Evolutionary conservation across 345 rosid genomes (phyloP), one percentile per base, ranked within the genome.

Genomic region (Durio zibethinus): DNA sequence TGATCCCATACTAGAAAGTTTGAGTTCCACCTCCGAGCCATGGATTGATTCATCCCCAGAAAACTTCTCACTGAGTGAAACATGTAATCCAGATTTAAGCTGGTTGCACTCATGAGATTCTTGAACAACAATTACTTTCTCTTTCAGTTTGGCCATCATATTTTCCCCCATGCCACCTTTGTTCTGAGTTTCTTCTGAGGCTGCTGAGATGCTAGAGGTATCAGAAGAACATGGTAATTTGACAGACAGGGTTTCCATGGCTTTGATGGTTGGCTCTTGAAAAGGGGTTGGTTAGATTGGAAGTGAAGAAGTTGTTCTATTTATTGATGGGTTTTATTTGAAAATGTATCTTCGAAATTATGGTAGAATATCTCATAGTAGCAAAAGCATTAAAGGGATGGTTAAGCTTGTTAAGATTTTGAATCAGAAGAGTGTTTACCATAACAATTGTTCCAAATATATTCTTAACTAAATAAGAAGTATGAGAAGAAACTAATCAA

Each of bases 181-280:
- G 52, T 8, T 38, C 11, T 5, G 67, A 66, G 25, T 54, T 18
- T 66, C 80, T 76, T 45, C 75, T 50, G 83, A 83, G 16, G 85
- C 48, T 6, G 87, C 83, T 1, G 86, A 87, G 77, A 79, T 75
- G 65, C 82, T 82, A 21, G 88, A 84, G 36, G 82, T 59, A 42
- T 80, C 83, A 4, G 87, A 85, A 3, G 68, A 83, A 70, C 77
- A 81, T n/a, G 75, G 56, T 45, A 45, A 27, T 11, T 70, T 60
- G 14, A 65, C 29, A 48, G 35, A 43, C 8, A 35, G 11, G 12
- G 84, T 27, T 42, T 86, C 82, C 87, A 84, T 86, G 1, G 66
- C 18, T 31, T 42, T 8, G 15, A 27, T 31, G 40, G 45, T 4
- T 43, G 16, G 33, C 2, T 8, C 64, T n/a, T 36, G 38, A 36